phyloP scores from a whole-genome alignment of 192 early-diverging fungal genomes.

The Lunasporangiospora selenospora region DNA sequence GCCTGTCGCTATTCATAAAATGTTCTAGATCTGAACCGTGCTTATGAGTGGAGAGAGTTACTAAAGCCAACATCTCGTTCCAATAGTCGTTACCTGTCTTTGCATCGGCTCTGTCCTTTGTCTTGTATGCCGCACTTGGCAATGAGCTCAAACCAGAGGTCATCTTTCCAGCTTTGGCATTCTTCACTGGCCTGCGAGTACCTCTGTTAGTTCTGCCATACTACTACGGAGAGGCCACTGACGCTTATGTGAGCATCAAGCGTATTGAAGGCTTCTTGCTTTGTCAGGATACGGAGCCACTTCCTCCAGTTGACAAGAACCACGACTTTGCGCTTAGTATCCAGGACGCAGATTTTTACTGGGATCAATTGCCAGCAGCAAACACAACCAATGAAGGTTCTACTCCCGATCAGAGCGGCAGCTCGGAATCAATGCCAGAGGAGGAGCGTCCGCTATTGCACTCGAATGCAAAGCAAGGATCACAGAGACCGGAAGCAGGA shows the following conservation, averaged over 20 bases:
- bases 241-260: constrained; percentile 47
- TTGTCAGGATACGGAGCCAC: constrained; percentile 59
- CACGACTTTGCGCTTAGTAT: constrained; percentile 60
- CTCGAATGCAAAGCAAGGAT: constrained; percentile 2
- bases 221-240: constrained; percentile 35
- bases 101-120: constrained; percentile 53
- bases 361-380: constrained; percentile 58
- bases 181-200: constrained; percentile 57
- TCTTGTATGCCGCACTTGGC: constrained; percentile 45
- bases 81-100: constrained; percentile 45
- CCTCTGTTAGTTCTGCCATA: constrained; percentile 53
- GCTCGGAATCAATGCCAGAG: background rate
- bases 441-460: constrained; percentile 12
- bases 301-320: constrained; percentile 47
- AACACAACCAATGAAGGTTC: constrained; percentile 1
- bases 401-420: too few relatives aligned
- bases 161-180: constrained; percentile 53
- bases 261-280: constrained; percentile 57
- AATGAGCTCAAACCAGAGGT: constrained; percentile 39
- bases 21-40: too few relatives aligned
- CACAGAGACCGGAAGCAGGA: too few relatives aligned
- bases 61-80: constrained; percentile 1
- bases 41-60: too few relatives aligned
- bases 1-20: too few relatives aligned
- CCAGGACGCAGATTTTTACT: constrained; percentile 65